A percentile compares a stretch with the other conserved stretches of the same genome.
Evolutionary conservation across 139 green algal species (phyloP).

Genomic region (Pycnococcus provasolii): DNA sequence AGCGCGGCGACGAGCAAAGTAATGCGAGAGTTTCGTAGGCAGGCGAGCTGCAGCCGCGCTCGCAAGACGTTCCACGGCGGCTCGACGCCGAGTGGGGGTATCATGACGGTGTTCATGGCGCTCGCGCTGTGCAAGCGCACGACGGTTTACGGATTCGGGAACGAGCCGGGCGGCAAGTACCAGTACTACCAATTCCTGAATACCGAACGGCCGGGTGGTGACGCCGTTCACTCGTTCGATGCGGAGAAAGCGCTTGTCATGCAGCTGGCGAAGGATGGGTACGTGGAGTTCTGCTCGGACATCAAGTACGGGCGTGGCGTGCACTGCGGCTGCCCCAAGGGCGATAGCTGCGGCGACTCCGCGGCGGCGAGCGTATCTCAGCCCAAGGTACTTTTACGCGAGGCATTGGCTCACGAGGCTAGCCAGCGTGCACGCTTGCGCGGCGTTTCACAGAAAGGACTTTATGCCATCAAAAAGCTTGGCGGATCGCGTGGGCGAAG

Average conservation of each 20-base stretch:
- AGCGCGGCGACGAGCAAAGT: background rate
- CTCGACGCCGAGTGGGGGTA: background rate
- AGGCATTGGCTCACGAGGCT: no score
- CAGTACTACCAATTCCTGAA: conserved; percentile 19
- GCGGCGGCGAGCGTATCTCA: background rate
- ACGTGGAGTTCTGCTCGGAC: background rate
- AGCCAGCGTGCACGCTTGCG: no score
- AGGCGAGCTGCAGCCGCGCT: background rate
- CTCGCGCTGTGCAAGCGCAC: conserved; percentile 7
- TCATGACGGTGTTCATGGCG: conserved; percentile 10
- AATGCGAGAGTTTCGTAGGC: conserved; percentile 4
- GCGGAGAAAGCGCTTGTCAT: conserved; percentile 9
- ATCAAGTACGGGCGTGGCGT: background rate
- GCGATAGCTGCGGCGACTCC: background rate
- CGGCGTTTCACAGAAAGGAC: no score
- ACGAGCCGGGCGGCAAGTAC: conserved; percentile 5
- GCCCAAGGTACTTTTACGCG: no score
- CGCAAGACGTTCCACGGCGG: conserved; percentile 1
- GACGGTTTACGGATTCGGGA: conserved; percentile 17
- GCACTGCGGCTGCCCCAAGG: conserved; percentile 2
- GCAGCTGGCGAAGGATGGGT: conserved; percentile 4
- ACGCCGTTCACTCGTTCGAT: conserved; percentile 16
- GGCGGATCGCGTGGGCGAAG: no score
- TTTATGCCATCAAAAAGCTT: no score
- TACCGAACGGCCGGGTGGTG: conserved; percentile 4